These are phyloP conservation scores for Umbelopsis sp. DNA, from an alignment of 371 early-diverging fungal genomes.

Conservation along the genomic window DNA sequence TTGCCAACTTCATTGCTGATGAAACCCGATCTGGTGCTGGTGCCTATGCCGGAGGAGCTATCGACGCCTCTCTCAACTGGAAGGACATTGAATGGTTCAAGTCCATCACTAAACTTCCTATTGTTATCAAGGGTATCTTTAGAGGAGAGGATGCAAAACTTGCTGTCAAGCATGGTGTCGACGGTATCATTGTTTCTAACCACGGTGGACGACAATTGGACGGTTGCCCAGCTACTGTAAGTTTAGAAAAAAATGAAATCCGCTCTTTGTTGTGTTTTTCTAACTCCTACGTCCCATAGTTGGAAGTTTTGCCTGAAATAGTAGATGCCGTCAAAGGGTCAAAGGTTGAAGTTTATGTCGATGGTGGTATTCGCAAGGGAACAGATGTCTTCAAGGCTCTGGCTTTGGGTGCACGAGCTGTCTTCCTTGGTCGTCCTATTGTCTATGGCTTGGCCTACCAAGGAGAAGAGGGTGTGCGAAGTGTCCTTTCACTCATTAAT, in stretches of 20 bases:
- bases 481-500: constrained; percentile 24
- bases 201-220: constrained; percentile 86
- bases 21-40: constrained; percentile 16
- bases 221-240: constrained; percentile 50
- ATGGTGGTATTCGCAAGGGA: constrained; percentile 73
- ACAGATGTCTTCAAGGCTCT: constrained; percentile 72
- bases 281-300: constrained; percentile 16
- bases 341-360: constrained; percentile 66
- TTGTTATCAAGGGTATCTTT: constrained; percentile 76
- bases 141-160: constrained; percentile 69
- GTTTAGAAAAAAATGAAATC: not conserved
- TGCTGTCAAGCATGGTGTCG: constrained; percentile 62
- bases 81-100: constrained; percentile 71
- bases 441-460: constrained; percentile 58
- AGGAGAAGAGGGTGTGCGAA: constrained; percentile 27
- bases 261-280: constrained; percentile 12
- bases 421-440: constrained; percentile 72
- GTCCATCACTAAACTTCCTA: constrained; percentile 62
- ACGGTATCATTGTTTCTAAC: constrained; percentile 75
- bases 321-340: constrained; percentile 53
- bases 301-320: constrained; percentile 68
- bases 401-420: constrained; percentile 73
- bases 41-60: constrained; percentile 29
- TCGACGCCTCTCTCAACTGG: constrained; percentile 60
- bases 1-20: constrained; percentile 56